Evolutionary conservation across 805 yeast species (phyloP), one percentile per base, ranked within the genome.

Genomic region (Candida hungchunana): DNA sequence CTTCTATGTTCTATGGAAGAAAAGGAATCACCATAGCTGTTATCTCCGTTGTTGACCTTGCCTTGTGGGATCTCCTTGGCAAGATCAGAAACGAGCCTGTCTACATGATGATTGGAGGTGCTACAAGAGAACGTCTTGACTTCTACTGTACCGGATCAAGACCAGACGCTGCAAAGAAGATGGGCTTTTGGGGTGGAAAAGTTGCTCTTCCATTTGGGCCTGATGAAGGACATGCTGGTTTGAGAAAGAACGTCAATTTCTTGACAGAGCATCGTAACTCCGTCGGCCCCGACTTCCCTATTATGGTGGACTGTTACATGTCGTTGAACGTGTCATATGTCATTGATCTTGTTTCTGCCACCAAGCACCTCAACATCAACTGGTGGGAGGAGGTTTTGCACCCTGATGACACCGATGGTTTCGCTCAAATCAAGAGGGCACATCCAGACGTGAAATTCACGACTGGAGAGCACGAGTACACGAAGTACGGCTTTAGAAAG

Each of bases 291-390:
- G 75, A 69, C 45, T 70, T 67, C 63, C 76, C 76, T 37, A 44
- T 70, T 32, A 69, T 70, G 73, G 74, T 70, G 31, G 76, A 70
- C 48, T 70, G 76, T 51, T 70, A 69, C 61, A 70, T 70, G 76
- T 61, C 73, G 2, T 53, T 70, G 43, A 69, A 63, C 36, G 75
- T 69, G 15, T 58, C 69, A n/a, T 70, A 70, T 39, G 62, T 64
- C 10, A 69, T 70, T 46, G 70, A 70, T 28, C 56, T 70, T 25
- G 69, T 64, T 25, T 55, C 55, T 31, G 73, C 71, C 7, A 62
- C 71, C 17, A 53, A 59, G 36, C 69, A 69, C 44, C 55, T 70
- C 49, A 62, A 69, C 48, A 66, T 70, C 51, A 70, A 70, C 57
- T 70, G 75, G 75, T 69, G 66, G 55, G 76, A 70, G 48, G 75